These are phyloP conservation scores for Fabrea salina DNA, from an alignment of 169 alveolate species.

Conservation along the genomic window DNA sequence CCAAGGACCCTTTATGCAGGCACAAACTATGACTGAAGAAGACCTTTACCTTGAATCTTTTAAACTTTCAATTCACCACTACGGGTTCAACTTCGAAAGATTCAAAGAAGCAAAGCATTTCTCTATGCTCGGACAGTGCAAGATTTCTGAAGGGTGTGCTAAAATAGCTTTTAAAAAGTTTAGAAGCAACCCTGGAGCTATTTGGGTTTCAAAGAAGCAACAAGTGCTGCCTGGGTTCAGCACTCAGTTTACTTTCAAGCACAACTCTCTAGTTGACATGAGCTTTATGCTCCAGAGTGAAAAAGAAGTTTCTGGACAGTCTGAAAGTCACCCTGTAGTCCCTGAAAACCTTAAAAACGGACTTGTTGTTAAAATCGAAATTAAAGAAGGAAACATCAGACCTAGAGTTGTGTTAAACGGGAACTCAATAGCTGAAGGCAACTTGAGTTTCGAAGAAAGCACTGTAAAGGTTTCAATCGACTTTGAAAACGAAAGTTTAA, in stretches of 20 bases:
- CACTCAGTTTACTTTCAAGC: conserved; percentile 38
- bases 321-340: conserved; percentile 42
- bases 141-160: conserved; percentile 2
- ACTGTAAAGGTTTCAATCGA: conserved; percentile 33
- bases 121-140: conserved; percentile 42
- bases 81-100: conserved; percentile 35
- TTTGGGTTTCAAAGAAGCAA: conserved; percentile 56
- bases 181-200: conserved; percentile 53
- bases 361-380: conserved; percentile 35
- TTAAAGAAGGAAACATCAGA: conserved; percentile 30
- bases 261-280: conserved; percentile 26
- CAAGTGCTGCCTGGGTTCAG: conserved; percentile 50
- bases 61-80: conserved; percentile 41
- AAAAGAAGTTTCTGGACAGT: conserved; percentile 47
- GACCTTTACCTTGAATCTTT: conserved; percentile 41
- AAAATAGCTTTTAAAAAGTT: conserved; percentile 26
- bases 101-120: conserved; percentile 29
- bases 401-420: conserved; percentile 23
- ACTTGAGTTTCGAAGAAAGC: conserved; percentile 40
- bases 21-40: conserved; percentile 50
- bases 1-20: conserved; percentile 42
- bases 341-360: conserved; percentile 43
- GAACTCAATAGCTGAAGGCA: conserved; percentile 5
- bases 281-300: conserved; percentile 49
- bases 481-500: conserved; percentile 30